Evolutionary conservation across 2,329 filamentous ascomycete genomes (phyloP).

Genomic region (Biscogniauxia sp.): DNA sequence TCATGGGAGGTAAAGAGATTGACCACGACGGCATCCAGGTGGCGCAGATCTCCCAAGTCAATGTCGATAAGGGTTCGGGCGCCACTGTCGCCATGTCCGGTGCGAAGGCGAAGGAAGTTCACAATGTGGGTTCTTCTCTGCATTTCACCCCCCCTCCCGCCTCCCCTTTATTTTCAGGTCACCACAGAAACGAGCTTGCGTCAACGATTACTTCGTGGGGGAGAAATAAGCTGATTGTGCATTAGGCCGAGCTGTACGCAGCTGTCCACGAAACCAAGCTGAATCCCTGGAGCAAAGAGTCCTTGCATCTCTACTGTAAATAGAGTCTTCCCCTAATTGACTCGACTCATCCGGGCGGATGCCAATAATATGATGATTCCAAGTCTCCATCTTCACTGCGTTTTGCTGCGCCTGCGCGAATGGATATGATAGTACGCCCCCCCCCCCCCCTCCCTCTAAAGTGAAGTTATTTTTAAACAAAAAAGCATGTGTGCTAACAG

Average conservation of each 20-base stretch:
- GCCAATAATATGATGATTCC: not conserved
- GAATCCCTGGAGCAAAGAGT: constrained; percentile 40
- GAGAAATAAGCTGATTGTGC: constrained; percentile 8
- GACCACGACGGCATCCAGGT: not conserved
- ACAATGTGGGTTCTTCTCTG: not conserved
- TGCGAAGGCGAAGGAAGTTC: not conserved
- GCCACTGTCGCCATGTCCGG: not conserved
- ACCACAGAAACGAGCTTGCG: not conserved
- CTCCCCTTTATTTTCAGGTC: too few species aligned
- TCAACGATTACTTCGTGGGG: not conserved
- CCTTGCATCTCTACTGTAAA: constrained; percentile 40
- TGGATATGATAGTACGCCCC: constrained; percentile 42
- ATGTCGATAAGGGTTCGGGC: not conserved
- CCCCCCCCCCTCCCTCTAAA: not conserved
- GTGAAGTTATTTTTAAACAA: not conserved
- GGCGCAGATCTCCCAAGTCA: not conserved
- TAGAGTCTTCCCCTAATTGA: not conserved
- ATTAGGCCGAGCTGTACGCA: constrained; percentile 46
- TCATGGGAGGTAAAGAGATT: not conserved
- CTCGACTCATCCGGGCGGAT: not conserved
- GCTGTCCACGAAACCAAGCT: constrained; percentile 46
- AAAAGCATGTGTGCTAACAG: constrained; percentile 9
- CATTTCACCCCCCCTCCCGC: too few species aligned
- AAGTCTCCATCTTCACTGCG: constrained; percentile 43
- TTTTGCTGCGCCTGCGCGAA: constrained; percentile 49